Conservation (phyloP, 306 rosid species). For the Pterocarpus macrocarpus region DNA sequence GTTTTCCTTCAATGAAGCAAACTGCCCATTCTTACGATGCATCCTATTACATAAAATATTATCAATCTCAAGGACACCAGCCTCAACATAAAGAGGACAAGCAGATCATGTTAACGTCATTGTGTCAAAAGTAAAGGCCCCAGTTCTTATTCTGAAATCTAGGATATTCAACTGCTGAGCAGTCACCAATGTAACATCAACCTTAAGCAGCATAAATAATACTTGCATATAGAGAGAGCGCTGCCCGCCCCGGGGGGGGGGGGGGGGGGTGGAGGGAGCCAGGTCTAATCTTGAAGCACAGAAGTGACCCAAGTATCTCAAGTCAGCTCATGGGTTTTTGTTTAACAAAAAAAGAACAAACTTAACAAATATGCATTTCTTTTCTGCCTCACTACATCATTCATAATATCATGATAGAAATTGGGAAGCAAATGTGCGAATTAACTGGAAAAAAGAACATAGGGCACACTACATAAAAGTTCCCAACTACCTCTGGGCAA, state of each 20-base stretch:
- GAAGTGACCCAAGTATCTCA: too few species aligned
- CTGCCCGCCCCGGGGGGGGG: too few species aligned
- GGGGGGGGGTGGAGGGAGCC: too few species aligned
- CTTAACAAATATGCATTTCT: constrained; percentile 18
- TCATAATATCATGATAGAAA: constrained; percentile 12
- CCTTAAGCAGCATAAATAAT: too few species aligned
- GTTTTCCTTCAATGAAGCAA: constrained; percentile 74
- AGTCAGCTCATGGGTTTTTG: too few species aligned
- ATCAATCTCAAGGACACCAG: constrained; percentile 44
- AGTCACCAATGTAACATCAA: too few species aligned
- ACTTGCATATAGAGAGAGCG: background rate
- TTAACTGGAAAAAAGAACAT: background rate
- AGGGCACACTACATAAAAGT: constrained; percentile 25
- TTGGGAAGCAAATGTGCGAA: background rate
- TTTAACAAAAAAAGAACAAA: too few species aligned
- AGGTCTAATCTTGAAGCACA: too few species aligned
- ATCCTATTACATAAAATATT: constrained; percentile 59
- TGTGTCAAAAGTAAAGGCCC: background rate
- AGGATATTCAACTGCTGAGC: background rate
- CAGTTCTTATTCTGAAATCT: background rate
- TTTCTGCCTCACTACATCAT: constrained; percentile 4
- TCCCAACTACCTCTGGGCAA: constrained; percentile 58
- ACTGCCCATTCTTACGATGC: constrained; percentile 87
- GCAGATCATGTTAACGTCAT: background rate
- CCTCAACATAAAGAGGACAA: constrained; percentile 4